Evolutionary conservation across 257 asterid species (phyloP).

Genomic region (Primulina huaijiensis): DNA sequence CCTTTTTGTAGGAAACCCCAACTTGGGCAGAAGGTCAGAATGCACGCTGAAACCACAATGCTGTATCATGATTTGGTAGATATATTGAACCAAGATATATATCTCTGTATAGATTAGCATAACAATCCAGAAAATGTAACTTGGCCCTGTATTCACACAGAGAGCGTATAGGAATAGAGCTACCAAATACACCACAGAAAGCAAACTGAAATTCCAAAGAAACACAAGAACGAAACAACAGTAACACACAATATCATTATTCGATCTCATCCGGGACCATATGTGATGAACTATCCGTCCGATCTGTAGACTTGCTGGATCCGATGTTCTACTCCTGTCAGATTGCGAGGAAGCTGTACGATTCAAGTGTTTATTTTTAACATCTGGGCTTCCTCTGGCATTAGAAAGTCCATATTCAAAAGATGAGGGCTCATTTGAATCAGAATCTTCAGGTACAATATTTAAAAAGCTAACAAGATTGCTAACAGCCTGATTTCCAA

Average conservation of each 20-base stretch:
- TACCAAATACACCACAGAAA: conserved; percentile 85
- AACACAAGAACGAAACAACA: conserved; percentile 80
- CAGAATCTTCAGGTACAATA: conserved; percentile 70
- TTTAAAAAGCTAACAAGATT: conserved; percentile 85
- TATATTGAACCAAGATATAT: conserved; percentile 78
- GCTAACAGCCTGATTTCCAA: conserved; percentile 94
- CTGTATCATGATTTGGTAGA: conserved; percentile 86
- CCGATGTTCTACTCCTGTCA: conserved; percentile 72
- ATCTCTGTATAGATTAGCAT: conserved; percentile 90
- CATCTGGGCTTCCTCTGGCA: conserved; percentile 36
- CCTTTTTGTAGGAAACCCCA: conserved; percentile 81
- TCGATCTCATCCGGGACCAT: conserved; percentile 94
- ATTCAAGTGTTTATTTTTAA: conserved; percentile 37
- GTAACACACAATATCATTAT: conserved; percentile 91
- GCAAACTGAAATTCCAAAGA: conserved; percentile 98
- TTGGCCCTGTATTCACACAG: conserved; percentile 94
- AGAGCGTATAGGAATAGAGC: conserved; percentile 88
- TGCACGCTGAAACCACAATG: conserved; percentile 88
- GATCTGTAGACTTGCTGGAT: conserved; percentile 66
- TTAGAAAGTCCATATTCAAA: conserved; percentile 36
- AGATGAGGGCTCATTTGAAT: conserved; percentile 57
- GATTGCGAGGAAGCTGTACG: conserved; percentile 73
- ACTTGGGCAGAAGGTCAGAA: conserved; percentile 56
- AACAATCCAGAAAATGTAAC: conserved; percentile 81
- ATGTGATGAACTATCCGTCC: conserved; percentile 73